phyloP scores from a whole-genome alignment of 2,329 filamentous ascomycete genomes.

The Phialophora expanda region DNA sequence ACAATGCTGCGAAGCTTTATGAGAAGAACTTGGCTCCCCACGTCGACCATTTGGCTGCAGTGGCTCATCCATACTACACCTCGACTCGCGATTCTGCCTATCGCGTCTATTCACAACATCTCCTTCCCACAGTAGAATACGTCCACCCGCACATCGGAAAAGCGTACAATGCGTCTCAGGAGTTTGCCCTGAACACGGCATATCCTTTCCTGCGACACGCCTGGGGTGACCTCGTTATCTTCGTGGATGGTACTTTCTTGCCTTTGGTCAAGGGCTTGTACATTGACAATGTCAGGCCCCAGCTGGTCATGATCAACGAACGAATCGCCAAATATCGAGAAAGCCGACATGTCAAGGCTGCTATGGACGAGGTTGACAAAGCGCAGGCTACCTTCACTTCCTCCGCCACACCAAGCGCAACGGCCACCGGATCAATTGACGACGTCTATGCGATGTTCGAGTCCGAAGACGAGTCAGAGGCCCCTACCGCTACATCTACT shows the following conservation, averaged over 20 bases:
- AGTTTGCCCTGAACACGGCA: conserved; percentile 70
- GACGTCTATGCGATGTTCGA: conserved; percentile 37
- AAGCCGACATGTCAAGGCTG: conserved; percentile 66
- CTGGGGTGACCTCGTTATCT: conserved; percentile 70
- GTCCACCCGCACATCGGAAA: conserved; percentile 74
- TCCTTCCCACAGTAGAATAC: conserved; percentile 77
- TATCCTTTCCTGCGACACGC: conserved; percentile 74
- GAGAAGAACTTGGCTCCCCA: conserved; percentile 73
- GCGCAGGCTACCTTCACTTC: conserved; percentile 42
- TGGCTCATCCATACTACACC: conserved; percentile 73
- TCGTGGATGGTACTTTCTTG: conserved; percentile 78
- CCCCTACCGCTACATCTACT: conserved; percentile 38
- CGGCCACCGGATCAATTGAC: conserved; percentile 18
- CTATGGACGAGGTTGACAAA: conserved; percentile 61
- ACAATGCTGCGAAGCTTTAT: conserved; percentile 69
- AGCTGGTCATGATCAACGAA: conserved; percentile 89
- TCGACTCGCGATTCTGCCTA: conserved; percentile 66
- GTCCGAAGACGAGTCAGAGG: conserved; percentile 30
- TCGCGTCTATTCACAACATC: conserved; percentile 71
- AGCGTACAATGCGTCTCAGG: conserved; percentile 69
- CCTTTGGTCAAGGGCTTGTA: conserved; percentile 81
- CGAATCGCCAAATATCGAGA: conserved; percentile 71
- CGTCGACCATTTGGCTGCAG: conserved; percentile 64
- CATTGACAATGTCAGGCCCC: conserved; percentile 90
- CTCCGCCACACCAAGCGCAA: conserved; percentile 24